These are phyloP conservation scores for Lipomyces kockii DNA, from an alignment of 805 yeast species.

Conservation along the genomic window DNA sequence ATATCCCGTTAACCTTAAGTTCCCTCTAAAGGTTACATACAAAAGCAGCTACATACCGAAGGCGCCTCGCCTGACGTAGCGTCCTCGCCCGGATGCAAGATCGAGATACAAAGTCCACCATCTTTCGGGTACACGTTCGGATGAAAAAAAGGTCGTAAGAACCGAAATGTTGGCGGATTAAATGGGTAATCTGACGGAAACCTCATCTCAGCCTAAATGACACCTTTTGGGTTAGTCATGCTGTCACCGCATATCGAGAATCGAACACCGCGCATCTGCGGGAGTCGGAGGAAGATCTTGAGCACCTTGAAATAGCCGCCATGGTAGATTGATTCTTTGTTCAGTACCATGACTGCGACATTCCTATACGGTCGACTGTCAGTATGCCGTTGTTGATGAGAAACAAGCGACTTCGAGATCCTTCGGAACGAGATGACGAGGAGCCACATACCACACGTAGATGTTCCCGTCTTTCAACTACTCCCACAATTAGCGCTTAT, in stretches of 20 bases:
- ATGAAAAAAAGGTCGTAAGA: constrained; percentile 90
- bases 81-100: constrained; percentile 89
- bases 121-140: constrained; percentile 89
- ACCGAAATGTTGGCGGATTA: constrained; percentile 89
- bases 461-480: constrained; percentile 64
- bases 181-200: constrained; percentile 92
- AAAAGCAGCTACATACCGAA: constrained; percentile 21
- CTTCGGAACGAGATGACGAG: neutral
- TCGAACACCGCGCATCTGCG: neutral
- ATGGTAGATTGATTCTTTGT: constrained; percentile 85
- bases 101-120: constrained; percentile 91
- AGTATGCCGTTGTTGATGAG: neutral
- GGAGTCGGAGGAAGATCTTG: neutral
- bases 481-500: neutral
- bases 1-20: constrained; percentile 1
- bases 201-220: constrained; percentile 74
- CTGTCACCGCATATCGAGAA: neutral
- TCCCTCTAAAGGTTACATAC: neutral
- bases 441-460: constrained; percentile 51
- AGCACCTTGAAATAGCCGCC: constrained; percentile 82
- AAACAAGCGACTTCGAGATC: neutral
- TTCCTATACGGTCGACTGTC: constrained; percentile 54
- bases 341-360: constrained; percentile 88
- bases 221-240: neutral
- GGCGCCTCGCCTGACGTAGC: constrained; percentile 65